phyloP scores from a whole-genome alignment of 2,329 filamentous ascomycete genomes.

The Penicillium palitans region DNA sequence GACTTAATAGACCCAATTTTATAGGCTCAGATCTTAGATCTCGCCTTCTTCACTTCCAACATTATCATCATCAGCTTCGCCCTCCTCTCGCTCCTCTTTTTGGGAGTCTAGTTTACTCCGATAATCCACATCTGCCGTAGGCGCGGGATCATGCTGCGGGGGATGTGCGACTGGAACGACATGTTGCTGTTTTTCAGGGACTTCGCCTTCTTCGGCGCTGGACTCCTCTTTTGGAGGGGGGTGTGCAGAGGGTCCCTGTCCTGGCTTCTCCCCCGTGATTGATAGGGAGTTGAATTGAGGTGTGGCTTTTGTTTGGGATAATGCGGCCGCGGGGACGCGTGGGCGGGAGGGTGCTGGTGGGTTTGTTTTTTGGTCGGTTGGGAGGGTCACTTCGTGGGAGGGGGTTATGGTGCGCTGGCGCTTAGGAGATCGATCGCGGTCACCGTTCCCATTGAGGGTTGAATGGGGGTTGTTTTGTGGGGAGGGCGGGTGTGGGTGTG shows the following conservation, averaged over 20 bases:
- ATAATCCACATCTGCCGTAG: not conserved
- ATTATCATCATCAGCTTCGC: constrained; percentile 34
- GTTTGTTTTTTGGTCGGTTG: constrained; percentile 8
- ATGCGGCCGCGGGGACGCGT: constrained; percentile 23
- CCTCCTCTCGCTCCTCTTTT: constrained; percentile 6
- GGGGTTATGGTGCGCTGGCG: constrained; percentile 36
- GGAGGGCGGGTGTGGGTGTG: constrained; percentile 2
- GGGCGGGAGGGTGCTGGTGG: constrained; percentile 14
- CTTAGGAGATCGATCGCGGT: constrained; percentile 37
- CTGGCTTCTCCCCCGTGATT: not conserved
- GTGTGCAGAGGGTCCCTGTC: not conserved
- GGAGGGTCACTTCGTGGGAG: constrained; percentile 3
- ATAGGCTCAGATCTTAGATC: constrained; percentile 24
- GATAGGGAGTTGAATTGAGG: not conserved
- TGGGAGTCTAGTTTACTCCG: not conserved
- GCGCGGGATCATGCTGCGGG: not conserved
- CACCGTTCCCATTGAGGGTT: constrained; percentile 30
- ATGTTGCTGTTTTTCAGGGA: constrained; percentile 14
- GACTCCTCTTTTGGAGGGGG: constrained; percentile 11
- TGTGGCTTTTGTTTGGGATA: not conserved
- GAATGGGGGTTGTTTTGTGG: constrained; percentile 7
- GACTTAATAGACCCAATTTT: not conserved
- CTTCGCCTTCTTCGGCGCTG: constrained; percentile 25
- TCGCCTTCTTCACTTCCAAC: constrained; percentile 48
- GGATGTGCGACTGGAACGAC: not conserved